These are phyloP conservation scores for Zasmidium angulare DNA, from an alignment of 2,329 filamentous ascomycete genomes.

Conservation along the genomic window DNA sequence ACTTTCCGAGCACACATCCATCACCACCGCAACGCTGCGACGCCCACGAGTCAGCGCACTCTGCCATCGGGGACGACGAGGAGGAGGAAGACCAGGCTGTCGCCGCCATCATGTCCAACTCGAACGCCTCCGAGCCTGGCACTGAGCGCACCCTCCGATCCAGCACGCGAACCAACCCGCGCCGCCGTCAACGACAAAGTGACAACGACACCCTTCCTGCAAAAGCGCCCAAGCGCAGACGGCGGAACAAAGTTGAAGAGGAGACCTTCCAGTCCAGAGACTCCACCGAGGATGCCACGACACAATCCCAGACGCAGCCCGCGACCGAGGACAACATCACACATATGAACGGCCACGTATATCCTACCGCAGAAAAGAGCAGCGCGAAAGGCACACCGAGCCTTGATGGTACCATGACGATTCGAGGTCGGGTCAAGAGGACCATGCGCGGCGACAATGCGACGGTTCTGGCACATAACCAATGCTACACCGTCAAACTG, in stretches of 20 bases:
- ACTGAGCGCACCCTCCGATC: constrained; percentile 23
- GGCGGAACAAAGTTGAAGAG: constrained; percentile 46
- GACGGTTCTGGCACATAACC: constrained; percentile 67
- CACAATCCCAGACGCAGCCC: constrained; percentile 9
- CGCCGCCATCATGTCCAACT: constrained; percentile 14
- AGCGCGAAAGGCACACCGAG: constrained; percentile 12
- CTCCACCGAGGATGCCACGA: constrained; percentile 18
- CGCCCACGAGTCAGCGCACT: background rate
- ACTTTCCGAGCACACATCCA: background rate
- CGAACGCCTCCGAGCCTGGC: constrained; percentile 15
- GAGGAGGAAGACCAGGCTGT: background rate
- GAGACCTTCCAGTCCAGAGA: constrained; percentile 38
- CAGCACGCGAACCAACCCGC: constrained; percentile 3
- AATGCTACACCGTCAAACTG: constrained; percentile 81
- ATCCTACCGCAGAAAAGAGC: constrained; percentile 9
- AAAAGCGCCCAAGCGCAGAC: constrained; percentile 45
- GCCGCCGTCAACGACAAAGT: constrained; percentile 43
- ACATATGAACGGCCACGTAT: constrained; percentile 10
- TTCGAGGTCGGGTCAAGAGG: constrained; percentile 32
- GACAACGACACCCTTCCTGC: constrained; percentile 43
- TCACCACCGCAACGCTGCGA: background rate
- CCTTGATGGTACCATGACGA: constrained; percentile 18
- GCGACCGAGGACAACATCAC: constrained; percentile 9
- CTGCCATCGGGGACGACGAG: background rate
- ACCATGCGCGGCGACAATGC: constrained; percentile 33